Base-by-base conservation (phyloP, 2,329 filamentous ascomycete genomes). In the Beauveria rudraprayagi region DNA sequence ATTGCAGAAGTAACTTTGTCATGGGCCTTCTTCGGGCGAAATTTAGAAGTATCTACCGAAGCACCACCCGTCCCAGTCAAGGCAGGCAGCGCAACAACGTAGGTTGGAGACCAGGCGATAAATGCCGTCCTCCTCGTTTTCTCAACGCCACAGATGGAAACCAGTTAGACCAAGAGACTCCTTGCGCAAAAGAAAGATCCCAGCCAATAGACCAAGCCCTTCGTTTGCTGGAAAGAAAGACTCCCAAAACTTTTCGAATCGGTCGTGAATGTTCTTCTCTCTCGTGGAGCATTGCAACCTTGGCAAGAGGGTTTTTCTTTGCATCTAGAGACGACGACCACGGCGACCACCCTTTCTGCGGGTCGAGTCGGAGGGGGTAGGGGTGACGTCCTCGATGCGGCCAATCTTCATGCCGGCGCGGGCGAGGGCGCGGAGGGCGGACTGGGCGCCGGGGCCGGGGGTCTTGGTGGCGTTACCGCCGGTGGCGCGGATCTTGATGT, bases 381-480 rank as follows among this genome's bases (percentile, higher is more conserved):
- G 94, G 73, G 95, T 99, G 68, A 99, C 94, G 79, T 99, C 94
- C 89, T 99, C 94, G 75, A 99, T 99, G 77, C 94, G 90, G 78
- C 94, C 94, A 74, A 99, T 99, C 86, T 93, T 95, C 95, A 99
- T 99, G 78, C 94, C 94, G 73, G 94, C 92, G 86, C 94, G 95
- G 78, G 94, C 94, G 71, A 99, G 89, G 73, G 94, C 95, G 78
- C 94, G 94, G 81, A 99, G 93, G 75, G 94, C 94, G 68, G 94
- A 97, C 85, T 99, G 95, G 72, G 94, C 94, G 85, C 94, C 95
- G 75, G 94, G 94, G 76, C 94, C 94, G 75, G 94, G 94, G 78
- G 95, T 99, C 91, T 99, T 99, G 85, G 94, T 99, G 76, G 93
- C 92, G 86, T 97, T 99, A 83, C 92, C 92, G 85, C 94, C 94